Percentiles rank a stretch among this genome's conserved stretches.
Conservation (phyloP, 768 basidiomycete species). For the Candolleomyces efflorescens region DNA sequence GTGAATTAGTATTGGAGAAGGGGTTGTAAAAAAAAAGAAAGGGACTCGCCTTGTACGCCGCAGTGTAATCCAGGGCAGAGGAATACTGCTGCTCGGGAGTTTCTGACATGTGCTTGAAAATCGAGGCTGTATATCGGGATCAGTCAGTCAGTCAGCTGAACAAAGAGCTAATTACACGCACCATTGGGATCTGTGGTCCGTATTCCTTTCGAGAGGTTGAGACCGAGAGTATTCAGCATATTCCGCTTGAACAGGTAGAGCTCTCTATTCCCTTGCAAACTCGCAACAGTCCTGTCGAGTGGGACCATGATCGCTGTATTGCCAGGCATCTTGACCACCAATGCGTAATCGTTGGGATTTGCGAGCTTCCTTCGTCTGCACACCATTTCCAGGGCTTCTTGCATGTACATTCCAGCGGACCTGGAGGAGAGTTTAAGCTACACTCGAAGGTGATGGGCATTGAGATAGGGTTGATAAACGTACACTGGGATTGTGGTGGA, state of each 20-base stretch:
- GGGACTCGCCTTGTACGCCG: constrained; percentile 75
- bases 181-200: constrained; percentile 92
- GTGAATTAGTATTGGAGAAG: not conserved
- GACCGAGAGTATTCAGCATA: constrained; percentile 69
- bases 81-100: constrained; percentile 54
- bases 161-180: constrained; percentile 25
- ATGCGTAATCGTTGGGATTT: constrained; percentile 77
- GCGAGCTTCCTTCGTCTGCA: constrained; percentile 65
- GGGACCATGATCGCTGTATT: constrained; percentile 75
- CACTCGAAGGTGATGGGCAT: not conserved
- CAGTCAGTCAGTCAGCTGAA: not conserved
- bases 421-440: constrained; percentile 28
- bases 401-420: constrained; percentile 93
- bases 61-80: constrained; percentile 70
- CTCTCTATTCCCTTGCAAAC: constrained; percentile 83
- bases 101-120: constrained; percentile 87
- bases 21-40: not conserved
- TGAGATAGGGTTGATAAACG: constrained; percentile 22
- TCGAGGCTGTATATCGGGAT: constrained; percentile 58
- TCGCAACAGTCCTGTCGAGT: constrained; percentile 94
- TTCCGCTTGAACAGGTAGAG: constrained; percentile 76
- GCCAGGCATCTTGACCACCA: constrained; percentile 65
- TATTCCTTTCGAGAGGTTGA: constrained; percentile 60
- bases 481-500: constrained; percentile 92
- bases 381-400: constrained; percentile 86